Evolutionary conservation across 257 asterid species (phyloP), one percentile per base, ranked within the genome.

Genomic region (Scutellaria barbata): DNA sequence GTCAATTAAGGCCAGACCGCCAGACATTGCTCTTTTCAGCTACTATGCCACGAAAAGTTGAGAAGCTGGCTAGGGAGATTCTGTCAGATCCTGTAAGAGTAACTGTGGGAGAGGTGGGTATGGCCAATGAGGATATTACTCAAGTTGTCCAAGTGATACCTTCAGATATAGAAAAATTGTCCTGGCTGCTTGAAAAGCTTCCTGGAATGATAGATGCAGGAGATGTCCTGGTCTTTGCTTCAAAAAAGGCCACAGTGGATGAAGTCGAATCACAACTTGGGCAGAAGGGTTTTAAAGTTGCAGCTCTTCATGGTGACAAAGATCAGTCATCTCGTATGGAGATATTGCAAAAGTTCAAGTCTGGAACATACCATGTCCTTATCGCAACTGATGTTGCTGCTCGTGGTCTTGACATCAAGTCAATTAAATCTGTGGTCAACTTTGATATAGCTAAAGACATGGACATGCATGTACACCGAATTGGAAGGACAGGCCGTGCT

Each of bases 401-500:
- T 77, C 97, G 97, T 45, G 99, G 99, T 75, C 96, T 94, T 82
- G 99, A 94, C 84, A 94, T 94, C 81, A 94, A 91, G 85, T 94
- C 99, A 60, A 90, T 94, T 59, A 94, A 94, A 79, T 89, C 99
- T 20, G 99, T 94, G 72, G 96, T 94, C 54, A 94, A 94, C 76
- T 94, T 83, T 77, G 99, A 94, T 78, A 85, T 87, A 69, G 98
- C 99, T 58, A 94, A 89, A 81, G 99, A 94, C 61, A 94, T 94
- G 97, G 99, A 94, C 82, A 94, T 94, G 99, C 99, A 94, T 75
- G 99, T 94, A 17, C 99, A 94, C 71, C 91, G 99, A 62, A 91
- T 94, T 81, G 99, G 99, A 69, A 91, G 99, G 87, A 94, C 99
- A 14, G 99, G 99, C n/a, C 99, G 99, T 79, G 99, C 99, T 10